phyloP scores from a whole-genome alignment of 345 rosid species.

The Eucalyptus guilfoylei region DNA sequence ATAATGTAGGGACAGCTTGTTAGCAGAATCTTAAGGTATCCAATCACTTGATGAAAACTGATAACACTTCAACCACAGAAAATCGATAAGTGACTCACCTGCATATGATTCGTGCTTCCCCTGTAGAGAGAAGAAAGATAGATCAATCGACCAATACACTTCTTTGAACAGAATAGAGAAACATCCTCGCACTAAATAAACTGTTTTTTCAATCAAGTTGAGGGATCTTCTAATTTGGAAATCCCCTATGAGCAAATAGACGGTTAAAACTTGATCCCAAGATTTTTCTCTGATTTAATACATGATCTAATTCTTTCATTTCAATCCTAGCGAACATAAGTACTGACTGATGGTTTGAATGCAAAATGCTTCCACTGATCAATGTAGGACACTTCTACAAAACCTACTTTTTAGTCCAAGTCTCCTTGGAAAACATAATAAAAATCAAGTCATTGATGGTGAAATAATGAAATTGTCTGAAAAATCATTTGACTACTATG shows the following conservation, averaged over 20 bases:
- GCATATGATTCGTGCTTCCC: conserved; percentile 65
- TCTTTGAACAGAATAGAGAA: not conserved
- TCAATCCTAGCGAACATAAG: not conserved
- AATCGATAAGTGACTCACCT: conserved; percentile 21
- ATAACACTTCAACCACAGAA: not conserved
- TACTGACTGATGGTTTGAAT: not conserved
- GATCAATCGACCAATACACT: not conserved
- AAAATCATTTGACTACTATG: not conserved
- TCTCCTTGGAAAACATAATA: not conserved
- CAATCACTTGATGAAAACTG: not conserved
- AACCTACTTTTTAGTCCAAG: not conserved
- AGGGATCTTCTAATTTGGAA: not conserved
- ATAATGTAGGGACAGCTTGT: not conserved
- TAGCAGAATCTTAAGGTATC: not conserved
- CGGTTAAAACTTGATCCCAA: not conserved
- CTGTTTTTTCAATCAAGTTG: not conserved
- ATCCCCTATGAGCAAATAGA: not conserved
- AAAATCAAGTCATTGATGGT: not conserved
- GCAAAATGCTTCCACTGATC: not conserved
- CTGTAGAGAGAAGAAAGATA: conserved; percentile 5
- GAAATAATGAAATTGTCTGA: not conserved
- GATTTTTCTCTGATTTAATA: not conserved
- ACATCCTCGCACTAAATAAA: not conserved
- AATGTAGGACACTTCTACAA: not conserved
- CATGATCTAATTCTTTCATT: not conserved